These are phyloP conservation scores for Pseudozyma flocculosa DNA, from an alignment of 1,284 basidiomycete genomes.

Conservation along the genomic window DNA sequence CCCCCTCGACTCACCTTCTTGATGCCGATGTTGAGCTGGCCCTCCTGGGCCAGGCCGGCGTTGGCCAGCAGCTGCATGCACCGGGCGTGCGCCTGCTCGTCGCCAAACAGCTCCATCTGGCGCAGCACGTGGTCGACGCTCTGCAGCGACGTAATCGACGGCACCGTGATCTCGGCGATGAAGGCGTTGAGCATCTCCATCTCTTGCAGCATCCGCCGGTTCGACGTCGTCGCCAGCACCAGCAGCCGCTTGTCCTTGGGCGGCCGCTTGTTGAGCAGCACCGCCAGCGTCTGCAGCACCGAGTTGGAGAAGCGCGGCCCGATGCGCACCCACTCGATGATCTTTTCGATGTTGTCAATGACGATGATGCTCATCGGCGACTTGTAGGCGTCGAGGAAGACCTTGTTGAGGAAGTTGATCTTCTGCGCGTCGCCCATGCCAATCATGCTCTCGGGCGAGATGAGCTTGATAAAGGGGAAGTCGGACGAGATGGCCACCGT, in stretches of 20 bases:
- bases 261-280: conserved; percentile 83
- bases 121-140: conserved; percentile 76
- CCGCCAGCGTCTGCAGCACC: conserved; percentile 86
- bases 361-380: conserved; percentile 94
- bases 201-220: conserved; percentile 81
- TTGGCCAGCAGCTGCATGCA: conserved; percentile 72
- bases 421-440: conserved; percentile 89
- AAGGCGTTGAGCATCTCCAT: conserved; percentile 87
- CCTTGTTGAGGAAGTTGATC: conserved; percentile 86
- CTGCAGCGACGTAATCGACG: conserved; percentile 73
- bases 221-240: conserved; percentile 87
- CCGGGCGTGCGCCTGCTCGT: conserved; percentile 64
- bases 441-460: conserved; percentile 95
- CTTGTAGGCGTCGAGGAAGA: conserved; percentile 96
- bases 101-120: conserved; percentile 78
- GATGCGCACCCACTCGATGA: conserved; percentile 81
- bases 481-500: conserved; percentile 89
- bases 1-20: conserved; percentile 65
- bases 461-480: conserved; percentile 97
- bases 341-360: conserved; percentile 68
- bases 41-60: conserved; percentile 71
- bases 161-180: conserved; percentile 82
- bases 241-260: conserved; percentile 94
- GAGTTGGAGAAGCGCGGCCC: conserved; percentile 93
- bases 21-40: conserved; percentile 75